Percentiles rank a stretch among this genome's conserved stretches.
phyloP scores from a whole-genome alignment of 768 basidiomycete genomes.

The Trametes punicea region DNA sequence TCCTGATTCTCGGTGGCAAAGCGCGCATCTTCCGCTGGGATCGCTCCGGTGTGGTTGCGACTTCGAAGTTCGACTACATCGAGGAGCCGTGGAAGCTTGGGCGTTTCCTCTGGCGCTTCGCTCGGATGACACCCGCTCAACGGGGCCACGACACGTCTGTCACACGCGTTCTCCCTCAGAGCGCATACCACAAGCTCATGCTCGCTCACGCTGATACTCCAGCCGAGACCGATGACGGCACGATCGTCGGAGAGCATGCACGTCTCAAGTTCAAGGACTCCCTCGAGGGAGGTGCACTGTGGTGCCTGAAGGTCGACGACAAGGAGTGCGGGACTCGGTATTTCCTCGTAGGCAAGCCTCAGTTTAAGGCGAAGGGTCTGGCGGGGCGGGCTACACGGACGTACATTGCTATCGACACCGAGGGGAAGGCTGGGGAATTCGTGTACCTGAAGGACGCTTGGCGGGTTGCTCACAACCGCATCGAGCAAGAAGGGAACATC shows the following conservation, averaged over 20 bases:
- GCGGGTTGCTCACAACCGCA: neutral
- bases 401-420: neutral
- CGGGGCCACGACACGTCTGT: constrained; percentile 4
- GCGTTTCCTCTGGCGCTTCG: constrained; percentile 3
- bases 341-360: constrained; percentile 3
- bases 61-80: constrained; percentile 4
- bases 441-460: constrained; percentile 4
- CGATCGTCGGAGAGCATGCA: neutral
- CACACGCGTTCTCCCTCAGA: neutral
- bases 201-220: neutral
- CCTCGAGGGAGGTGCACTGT: neutral
- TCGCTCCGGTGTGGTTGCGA: neutral
- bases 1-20: neutral
- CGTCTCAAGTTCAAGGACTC: neutral
- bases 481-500: neutral
- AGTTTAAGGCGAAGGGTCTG: neutral
- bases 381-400: constrained; percentile 2
- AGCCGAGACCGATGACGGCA: neutral
- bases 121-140: neutral
- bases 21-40: constrained; percentile 8
- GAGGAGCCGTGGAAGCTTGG: neutral
- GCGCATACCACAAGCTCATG: neutral
- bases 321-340: neutral
- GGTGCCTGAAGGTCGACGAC: neutral
- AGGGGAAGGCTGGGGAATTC: neutral